These are phyloP conservation scores for Debaryomyces prosopidis DNA, from an alignment of 805 yeast genomes.

Conservation along the genomic window DNA sequence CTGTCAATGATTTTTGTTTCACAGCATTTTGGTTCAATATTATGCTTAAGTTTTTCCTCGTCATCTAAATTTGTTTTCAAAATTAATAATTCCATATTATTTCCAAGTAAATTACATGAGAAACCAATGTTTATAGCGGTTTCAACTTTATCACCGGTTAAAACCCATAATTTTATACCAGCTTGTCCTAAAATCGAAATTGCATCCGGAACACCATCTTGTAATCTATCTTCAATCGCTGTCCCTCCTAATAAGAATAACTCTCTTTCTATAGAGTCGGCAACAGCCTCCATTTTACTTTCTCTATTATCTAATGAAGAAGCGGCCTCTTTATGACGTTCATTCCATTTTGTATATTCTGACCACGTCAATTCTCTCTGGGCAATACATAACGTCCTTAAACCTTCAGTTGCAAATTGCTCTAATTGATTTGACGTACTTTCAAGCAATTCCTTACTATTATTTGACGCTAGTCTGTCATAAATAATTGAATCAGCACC, in stretches of 20 bases:
- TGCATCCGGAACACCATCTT: slow-evolving; percentile 85
- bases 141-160: slow-evolving; percentile 88
- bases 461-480: slow-evolving; percentile 51
- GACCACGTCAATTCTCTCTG: slow-evolving; percentile 64
- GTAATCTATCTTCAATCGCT: slow-evolving; percentile 82
- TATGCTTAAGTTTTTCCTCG: slow-evolving; percentile 24
- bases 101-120: slow-evolving; percentile 74
- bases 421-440: slow-evolving; percentile 74
- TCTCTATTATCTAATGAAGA: slow-evolving; percentile 65
- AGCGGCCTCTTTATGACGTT: slow-evolving; percentile 62
- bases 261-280: slow-evolving; percentile 70
- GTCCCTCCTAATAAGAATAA: slow-evolving; percentile 75
- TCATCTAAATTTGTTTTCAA: slow-evolving; percentile 38
- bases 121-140: slow-evolving; percentile 88
- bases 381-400: slow-evolving; percentile 80
- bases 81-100: slow-evolving; percentile 73
- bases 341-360: slow-evolving; percentile 64
- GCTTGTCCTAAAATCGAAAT: slow-evolving; percentile 69
- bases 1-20: slow-evolving; percentile 41
- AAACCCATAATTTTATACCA: slow-evolving; percentile 82
- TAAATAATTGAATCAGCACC: slow-evolving; percentile 86
- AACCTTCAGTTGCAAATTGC: slow-evolving; percentile 79
- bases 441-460: slow-evolving; percentile 52
- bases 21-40: slow-evolving; percentile 22
- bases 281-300: slow-evolving; percentile 70